phyloP scores from a whole-genome alignment of 75 land plant genomes.

The Chamaecyparis obtusa region DNA sequence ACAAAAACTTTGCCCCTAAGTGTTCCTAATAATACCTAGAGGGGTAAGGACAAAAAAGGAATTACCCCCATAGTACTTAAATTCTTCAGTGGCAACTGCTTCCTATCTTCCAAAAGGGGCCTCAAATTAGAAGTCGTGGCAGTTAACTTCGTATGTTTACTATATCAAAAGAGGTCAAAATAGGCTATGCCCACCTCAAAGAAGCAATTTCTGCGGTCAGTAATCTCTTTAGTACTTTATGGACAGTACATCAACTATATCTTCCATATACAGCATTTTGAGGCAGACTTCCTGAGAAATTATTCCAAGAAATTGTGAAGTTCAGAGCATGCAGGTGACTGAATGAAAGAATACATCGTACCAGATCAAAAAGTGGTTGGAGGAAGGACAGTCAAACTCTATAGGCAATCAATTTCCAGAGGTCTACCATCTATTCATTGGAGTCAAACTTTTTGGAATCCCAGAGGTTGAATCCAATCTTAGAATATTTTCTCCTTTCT shows the following conservation, averaged over 20 bases:
- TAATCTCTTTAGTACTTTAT: not conserved
- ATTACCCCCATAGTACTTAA: not conserved
- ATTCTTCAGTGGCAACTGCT: not conserved
- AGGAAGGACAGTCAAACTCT: not conserved
- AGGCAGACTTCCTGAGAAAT: not conserved
- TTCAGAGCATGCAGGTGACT: not conserved
- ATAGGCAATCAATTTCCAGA: not conserved
- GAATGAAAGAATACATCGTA: slow-evolving; percentile 9
- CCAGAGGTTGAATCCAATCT: slow-evolving; percentile 1
- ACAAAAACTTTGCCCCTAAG: not conserved
- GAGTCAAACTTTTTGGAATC: not conserved
- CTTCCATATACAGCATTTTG: not conserved
- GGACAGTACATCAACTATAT: not conserved
- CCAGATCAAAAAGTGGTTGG: not conserved
- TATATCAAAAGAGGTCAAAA: not conserved
- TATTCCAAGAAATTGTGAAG: not conserved
- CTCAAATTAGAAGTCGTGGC: not conserved
- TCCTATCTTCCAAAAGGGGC: slow-evolving; percentile 3
- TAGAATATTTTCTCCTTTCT: slow-evolving; percentile 7
- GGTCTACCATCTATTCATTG: slow-evolving; percentile 8
- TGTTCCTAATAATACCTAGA: not conserved
- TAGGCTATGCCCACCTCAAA: not conserved
- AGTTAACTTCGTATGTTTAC: not conserved
- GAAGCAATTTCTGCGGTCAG: not conserved
- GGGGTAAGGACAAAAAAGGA: slow-evolving; percentile 13